Conservation (phyloP, 805 yeast species). For the Phaffomyces opuntiae region DNA sequence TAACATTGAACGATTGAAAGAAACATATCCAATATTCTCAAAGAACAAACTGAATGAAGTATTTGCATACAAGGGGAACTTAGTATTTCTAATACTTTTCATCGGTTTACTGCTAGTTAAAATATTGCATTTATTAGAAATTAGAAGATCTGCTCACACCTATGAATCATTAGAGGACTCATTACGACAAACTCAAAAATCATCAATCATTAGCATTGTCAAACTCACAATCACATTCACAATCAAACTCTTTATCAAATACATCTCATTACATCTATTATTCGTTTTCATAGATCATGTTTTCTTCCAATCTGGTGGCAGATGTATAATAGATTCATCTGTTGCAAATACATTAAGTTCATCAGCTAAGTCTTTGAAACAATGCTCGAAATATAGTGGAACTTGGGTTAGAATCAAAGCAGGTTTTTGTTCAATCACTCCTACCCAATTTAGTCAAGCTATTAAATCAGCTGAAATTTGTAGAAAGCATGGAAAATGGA, state of each 20-base stretch:
- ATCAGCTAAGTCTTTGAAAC: neutral
- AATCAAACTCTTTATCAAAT: slow-evolving; percentile 13
- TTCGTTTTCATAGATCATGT: slow-evolving; percentile 27
- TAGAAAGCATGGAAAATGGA: slow-evolving; percentile 33
- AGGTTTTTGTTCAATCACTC: slow-evolving; percentile 11
- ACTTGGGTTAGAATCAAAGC: slow-evolving; percentile 14
- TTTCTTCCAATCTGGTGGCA: slow-evolving; percentile 29
- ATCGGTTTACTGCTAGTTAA: slow-evolving; percentile 12
- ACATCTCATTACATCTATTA: slow-evolving; percentile 15
- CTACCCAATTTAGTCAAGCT: slow-evolving; percentile 7
- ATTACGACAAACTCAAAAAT: neutral
- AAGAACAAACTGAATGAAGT: slow-evolving; percentile 25
- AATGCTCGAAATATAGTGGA: slow-evolving; percentile 14
- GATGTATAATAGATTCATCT: slow-evolving; percentile 18
- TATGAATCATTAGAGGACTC: neutral
- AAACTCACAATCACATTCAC: slow-evolving; percentile 22
- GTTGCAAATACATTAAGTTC: slow-evolving; percentile 6
- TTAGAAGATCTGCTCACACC: neutral
- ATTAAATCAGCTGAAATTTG: slow-evolving; percentile 28
- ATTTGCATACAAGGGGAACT: slow-evolving; percentile 32
- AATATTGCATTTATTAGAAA: neutral
- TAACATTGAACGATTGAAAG: too few relatives aligned
- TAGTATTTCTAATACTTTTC: slow-evolving; percentile 20
- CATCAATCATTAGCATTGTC: slow-evolving; percentile 3
- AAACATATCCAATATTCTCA: slow-evolving; percentile 6